Percentiles rank a stretch among this genome's conserved stretches.
These are phyloP conservation scores for Paraleonurus japonicus DNA, from an alignment of 257 asterid genomes.

Conservation along the genomic window DNA sequence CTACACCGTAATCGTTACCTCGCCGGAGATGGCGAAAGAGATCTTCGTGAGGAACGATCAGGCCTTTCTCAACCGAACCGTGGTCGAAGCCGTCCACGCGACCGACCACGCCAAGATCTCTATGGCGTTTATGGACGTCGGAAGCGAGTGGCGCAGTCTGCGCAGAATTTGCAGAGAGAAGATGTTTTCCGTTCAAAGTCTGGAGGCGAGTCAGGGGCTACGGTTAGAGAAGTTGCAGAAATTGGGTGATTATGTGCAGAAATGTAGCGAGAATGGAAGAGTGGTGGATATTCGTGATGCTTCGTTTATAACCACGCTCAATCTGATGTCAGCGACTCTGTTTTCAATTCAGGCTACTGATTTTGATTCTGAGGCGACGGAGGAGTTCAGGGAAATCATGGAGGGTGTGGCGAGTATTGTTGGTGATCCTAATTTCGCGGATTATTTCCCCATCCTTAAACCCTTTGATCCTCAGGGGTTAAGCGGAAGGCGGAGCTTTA, in stretches of 20 bases:
- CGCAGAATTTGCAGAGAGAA: slow-evolving; percentile 36
- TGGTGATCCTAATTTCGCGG: slow-evolving; percentile 37
- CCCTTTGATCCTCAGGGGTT: slow-evolving; percentile 37
- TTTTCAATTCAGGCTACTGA: slow-evolving; percentile 36
- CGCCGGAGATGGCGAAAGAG: slow-evolving; percentile 36
- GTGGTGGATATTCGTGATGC: slow-evolving; percentile 34
- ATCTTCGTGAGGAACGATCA: slow-evolving; percentile 31
- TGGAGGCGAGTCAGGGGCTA: slow-evolving; percentile 31
- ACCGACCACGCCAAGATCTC: slow-evolving; percentile 15
- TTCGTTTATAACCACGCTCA: slow-evolving; percentile 35
- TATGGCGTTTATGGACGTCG: slow-evolving; percentile 30
- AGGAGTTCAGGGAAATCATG: slow-evolving; percentile 31
- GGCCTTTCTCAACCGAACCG: background rate
- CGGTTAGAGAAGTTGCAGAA: slow-evolving; percentile 31
- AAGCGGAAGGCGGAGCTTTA: slow-evolving; percentile 16
- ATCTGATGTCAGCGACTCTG: slow-evolving; percentile 36
- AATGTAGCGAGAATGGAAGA: background rate
- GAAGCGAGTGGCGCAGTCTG: slow-evolving; percentile 33
- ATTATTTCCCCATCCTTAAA: slow-evolving; percentile 36
- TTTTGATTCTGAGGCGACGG: slow-evolving; percentile 17
- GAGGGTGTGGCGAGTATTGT: slow-evolving; percentile 24
- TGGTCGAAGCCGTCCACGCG: background rate
- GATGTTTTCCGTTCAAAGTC: slow-evolving; percentile 29
- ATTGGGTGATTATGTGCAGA: slow-evolving; percentile 15
- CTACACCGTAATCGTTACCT: slow-evolving; percentile 32